Evolutionary conservation across 768 basidiomycete species (phyloP), one percentile per base, ranked within the genome.

Genomic region (Pleurotus salmoneostramineus): DNA sequence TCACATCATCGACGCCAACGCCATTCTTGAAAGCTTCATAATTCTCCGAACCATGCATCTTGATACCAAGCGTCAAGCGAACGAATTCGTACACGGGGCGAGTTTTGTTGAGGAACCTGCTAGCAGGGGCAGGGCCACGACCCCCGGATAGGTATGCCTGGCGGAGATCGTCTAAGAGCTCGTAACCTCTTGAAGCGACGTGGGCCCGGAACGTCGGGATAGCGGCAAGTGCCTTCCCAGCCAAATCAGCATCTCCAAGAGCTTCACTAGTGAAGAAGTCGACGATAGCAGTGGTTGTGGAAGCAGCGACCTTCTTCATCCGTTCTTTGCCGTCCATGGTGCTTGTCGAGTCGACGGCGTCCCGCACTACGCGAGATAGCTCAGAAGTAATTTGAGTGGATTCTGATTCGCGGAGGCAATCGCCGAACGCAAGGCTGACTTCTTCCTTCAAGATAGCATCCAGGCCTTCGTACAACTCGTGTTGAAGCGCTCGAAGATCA

Each of bases 11-110:
- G 8, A 83, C 78, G 8, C 84, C 86, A 32, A 87, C 77, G 6
- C 90, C 88, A 55, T 81, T 80, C 60, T 74, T 80, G 62, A 84
- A 88, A 6, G 73, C 70, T 43, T 75, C 72, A 60, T 84, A 75
- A 65, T 94, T 94, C 63, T 91, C 89, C 6, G 79, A 75, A 12
- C 91, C 91, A 61, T 92, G 84, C 89, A 92, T 93, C 62, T 75
- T 75, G 60, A 93, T 82, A n/a, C 89, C 89, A 32, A 94, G 73
- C 6, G 77, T 80, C 17, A 81, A 59, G 35, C 93, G 78, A 4
- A 95, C 82, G 61, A 85, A 95, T 67, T 89, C 85, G 69, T 95
- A 95, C 21, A 94, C 69, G 4, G 83, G 74, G 8, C 83, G 78
- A 3, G 91, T 91, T 66, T 81, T 82, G 66, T 83, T 84, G 58